Evolutionary conservation across 139 green algal genomes (phyloP).

Genomic region (Coelastrella sp.): DNA sequence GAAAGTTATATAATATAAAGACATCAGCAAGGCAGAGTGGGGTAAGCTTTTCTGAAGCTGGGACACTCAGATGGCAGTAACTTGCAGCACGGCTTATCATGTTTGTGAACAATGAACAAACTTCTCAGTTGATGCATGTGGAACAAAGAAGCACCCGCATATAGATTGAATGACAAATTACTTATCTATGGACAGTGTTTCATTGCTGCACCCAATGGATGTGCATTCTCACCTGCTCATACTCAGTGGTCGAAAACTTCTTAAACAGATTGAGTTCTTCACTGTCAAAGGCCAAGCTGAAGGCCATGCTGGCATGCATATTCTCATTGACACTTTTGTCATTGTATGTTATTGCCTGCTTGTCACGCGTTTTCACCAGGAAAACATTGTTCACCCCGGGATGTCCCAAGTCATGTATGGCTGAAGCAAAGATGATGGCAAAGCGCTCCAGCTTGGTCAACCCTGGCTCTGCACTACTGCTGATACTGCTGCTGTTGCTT

Average conservation of each 20-base stretch:
- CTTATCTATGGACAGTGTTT: no score
- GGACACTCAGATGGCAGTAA: no score
- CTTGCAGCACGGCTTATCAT: no score
- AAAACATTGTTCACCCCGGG: slow-evolving; percentile 78
- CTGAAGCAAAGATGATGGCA: slow-evolving; percentile 68
- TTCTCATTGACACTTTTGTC: slow-evolving; percentile 74
- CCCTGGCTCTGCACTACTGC: neutral
- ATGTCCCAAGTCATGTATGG: slow-evolving; percentile 75
- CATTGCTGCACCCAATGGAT: no score
- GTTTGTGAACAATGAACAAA: no score
- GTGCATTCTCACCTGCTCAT: slow-evolving; percentile 41
- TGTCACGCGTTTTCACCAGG: slow-evolving; percentile 59
- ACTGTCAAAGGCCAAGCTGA: slow-evolving; percentile 56
- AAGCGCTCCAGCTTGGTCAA: slow-evolving; percentile 68
- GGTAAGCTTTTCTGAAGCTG: no score
- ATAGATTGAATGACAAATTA: no score
- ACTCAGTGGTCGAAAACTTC: slow-evolving; percentile 27
- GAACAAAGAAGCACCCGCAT: no score
- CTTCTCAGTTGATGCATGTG: no score
- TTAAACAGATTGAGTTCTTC: slow-evolving; percentile 51
- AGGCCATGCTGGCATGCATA: slow-evolving; percentile 66
- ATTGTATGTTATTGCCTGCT: slow-evolving; percentile 68
- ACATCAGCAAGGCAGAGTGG: no score
- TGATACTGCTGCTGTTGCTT: neutral
- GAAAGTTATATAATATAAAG: neutral